A percentile compares a stretch with the other conserved stretches of the same genome.
Conservation (phyloP, 129 eudicot species). For the Calendula officinalis region DNA sequence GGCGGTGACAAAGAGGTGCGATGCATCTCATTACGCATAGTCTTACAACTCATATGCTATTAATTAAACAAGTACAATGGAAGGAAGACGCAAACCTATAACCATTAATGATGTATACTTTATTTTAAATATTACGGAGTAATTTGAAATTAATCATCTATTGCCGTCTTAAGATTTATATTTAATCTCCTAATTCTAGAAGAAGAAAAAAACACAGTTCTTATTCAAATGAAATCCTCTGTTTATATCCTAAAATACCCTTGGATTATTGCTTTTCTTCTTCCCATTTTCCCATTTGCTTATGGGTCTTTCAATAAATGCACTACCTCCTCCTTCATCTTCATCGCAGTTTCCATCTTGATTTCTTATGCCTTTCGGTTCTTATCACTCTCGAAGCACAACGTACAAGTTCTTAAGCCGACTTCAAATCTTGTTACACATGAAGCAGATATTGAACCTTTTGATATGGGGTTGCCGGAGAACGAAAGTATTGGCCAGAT, state of each 20-base stretch:
- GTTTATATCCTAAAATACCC: slow-evolving; percentile 29
- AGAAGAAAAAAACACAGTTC: slow-evolving; percentile 4
- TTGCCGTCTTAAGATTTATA: slow-evolving; percentile 10
- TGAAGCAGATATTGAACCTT: slow-evolving; percentile 4
- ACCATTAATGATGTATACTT: too few relatives aligned
- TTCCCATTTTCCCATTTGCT: slow-evolving; percentile 35
- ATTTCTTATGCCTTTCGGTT: slow-evolving; percentile 34
- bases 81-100: too few relatives aligned
- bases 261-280: slow-evolving; percentile 38
- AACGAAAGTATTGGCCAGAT: slow-evolving; percentile 33
- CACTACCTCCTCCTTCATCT: slow-evolving; percentile 22
- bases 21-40: too few relatives aligned
- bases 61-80: too few relatives aligned
- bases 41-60: too few relatives aligned
- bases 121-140: background rate
- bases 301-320: slow-evolving; percentile 24
- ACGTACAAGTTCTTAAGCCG: slow-evolving; percentile 1
- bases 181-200: slow-evolving; percentile 1
- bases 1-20: too few relatives aligned
- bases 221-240: slow-evolving; percentile 36
- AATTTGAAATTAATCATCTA: background rate
- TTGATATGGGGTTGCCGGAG: slow-evolving; percentile 30
- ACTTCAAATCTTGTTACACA: background rate
- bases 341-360: slow-evolving; percentile 29
- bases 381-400: slow-evolving; percentile 32